Evolutionary conservation across 2,329 filamentous ascomycete genomes (phyloP), one percentile per base, ranked within the genome.

Genomic region (Hypomyces rosellus): DNA sequence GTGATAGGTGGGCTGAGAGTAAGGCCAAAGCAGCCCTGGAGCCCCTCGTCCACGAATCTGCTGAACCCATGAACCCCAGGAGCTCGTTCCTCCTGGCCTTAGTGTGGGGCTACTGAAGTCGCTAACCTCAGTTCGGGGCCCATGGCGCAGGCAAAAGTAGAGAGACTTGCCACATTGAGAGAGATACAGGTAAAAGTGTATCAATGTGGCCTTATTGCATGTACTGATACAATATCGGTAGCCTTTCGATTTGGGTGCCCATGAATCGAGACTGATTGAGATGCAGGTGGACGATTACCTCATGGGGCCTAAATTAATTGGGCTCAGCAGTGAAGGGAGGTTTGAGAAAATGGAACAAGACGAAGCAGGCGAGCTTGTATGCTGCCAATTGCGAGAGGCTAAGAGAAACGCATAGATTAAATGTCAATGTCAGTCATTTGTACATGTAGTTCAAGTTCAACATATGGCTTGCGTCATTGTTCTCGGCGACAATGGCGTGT

Each of bases 1-100:
- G 50, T 52, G 50, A 52, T 46, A 45, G 13, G 43, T 51, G 49
- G 49, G 39, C 50, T 36, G 40, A 44, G 50, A 20, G 22, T 48
- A 25, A 48, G 25, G 25, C 25, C 25, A 30, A 30, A 30, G 25
- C 25, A 30, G 25, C 25, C 25, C 25, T 30, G 25, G 20, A 20
- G 20, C 20, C 25, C 25, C 25, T 30, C 25, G 25, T 30, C 25
- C 25, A 30, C 25, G 25, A 30, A 30, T 30, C 25, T 30, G 25
- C 20, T 39, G 45, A 18, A 51, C 36, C 46, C 39, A 30, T 30
- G 25, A 30, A 30, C 25, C 25, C 25, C 25, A 30, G 25, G 25
- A 30, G 25, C 25, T 30, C 25, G 25, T 30, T 30, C 25, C 25
- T 30, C 25, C 25, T 30, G 25, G 25, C 25, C 25, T 30, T 51